Percentiles rank a stretch among this genome's conserved stretches.
These are phyloP conservation scores for Acmispon strigosus DNA, from an alignment of 306 rosid genomes.

Conservation along the genomic window DNA sequence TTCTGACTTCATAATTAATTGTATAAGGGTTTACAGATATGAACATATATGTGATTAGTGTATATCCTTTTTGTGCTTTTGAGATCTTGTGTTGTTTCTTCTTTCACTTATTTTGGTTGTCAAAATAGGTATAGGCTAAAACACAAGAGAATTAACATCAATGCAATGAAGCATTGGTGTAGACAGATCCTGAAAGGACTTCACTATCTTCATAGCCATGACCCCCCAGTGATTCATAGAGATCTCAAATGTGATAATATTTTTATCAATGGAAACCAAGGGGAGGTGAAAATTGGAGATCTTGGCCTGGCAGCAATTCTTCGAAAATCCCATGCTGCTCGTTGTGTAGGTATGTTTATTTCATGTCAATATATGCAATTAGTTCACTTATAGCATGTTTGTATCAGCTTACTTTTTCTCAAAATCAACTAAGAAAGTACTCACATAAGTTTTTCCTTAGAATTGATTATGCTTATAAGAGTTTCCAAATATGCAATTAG, in stretches of 20 bases:
- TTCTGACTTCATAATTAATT: too few species aligned
- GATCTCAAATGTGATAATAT: constrained; percentile 97
- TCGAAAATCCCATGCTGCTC: constrained; percentile 82
- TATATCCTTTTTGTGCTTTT: constrained; percentile 10
- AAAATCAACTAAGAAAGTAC: too few species aligned
- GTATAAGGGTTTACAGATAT: too few species aligned
- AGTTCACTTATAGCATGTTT: not conserved
- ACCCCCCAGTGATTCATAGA: constrained; percentile 95
- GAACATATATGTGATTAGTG: not conserved
- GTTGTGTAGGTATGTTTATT: constrained; percentile 71
- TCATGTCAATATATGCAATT: not conserved
- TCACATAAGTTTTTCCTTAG: too few species aligned
- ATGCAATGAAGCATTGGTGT: constrained; percentile 96
- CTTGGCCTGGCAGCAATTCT: constrained; percentile 92
- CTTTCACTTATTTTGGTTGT: not conserved
- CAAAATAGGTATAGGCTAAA: constrained; percentile 66
- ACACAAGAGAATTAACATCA: constrained; percentile 72
- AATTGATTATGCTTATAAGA: too few species aligned
- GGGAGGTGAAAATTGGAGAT: constrained; percentile 95
- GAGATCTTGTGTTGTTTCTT: constrained; percentile 17
- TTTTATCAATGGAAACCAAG: constrained; percentile 91
- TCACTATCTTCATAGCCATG: constrained; percentile 79
- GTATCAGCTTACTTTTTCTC: too few species aligned
- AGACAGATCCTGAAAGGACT: constrained; percentile 91
- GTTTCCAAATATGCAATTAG: not conserved